Percentiles rank a stretch among this genome's conserved stretches.
These are phyloP conservation scores for Colletotrichum sp. DNA, from an alignment of 2,329 filamentous ascomycete species.

Conservation along the genomic window DNA sequence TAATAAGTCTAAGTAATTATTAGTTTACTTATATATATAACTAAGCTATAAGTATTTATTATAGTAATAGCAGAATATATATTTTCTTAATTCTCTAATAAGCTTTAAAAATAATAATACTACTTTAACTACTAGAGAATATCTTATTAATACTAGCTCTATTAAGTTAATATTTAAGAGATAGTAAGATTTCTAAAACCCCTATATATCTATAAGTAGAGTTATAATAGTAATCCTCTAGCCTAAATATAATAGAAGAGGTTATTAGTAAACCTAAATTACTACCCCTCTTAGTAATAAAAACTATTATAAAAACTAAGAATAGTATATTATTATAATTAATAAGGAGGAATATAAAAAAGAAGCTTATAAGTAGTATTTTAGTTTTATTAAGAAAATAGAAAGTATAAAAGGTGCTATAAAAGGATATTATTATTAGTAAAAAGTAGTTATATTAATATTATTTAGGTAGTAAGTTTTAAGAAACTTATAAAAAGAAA, in stretches of 20 bases:
- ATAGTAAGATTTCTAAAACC: background rate
- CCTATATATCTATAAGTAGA: background rate
- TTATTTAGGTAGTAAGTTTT: background rate
- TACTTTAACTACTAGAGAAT: background rate
- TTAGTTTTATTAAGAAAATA: background rate
- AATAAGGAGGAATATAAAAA: background rate
- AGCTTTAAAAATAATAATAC: background rate
- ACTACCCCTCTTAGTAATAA: accelerated
- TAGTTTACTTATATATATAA: background rate
- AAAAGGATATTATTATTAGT: background rate
- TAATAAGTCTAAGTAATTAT: background rate
- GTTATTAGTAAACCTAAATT: background rate
- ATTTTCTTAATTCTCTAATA: background rate
- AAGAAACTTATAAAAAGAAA: background rate
- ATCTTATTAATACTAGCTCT: background rate
- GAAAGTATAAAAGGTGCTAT: accelerated
- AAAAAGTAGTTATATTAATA: too few relatives aligned
- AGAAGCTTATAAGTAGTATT: background rate
- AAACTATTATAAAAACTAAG: background rate
- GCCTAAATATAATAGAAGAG: background rate
- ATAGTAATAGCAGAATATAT: background rate
- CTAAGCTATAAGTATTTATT: background rate
- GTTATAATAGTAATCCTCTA: too few relatives aligned
- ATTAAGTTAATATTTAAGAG: background rate
- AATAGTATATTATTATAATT: background rate